phyloP scores from a whole-genome alignment of 495 filamentous ascomycete species.

The Ascobolus immersus region DNA sequence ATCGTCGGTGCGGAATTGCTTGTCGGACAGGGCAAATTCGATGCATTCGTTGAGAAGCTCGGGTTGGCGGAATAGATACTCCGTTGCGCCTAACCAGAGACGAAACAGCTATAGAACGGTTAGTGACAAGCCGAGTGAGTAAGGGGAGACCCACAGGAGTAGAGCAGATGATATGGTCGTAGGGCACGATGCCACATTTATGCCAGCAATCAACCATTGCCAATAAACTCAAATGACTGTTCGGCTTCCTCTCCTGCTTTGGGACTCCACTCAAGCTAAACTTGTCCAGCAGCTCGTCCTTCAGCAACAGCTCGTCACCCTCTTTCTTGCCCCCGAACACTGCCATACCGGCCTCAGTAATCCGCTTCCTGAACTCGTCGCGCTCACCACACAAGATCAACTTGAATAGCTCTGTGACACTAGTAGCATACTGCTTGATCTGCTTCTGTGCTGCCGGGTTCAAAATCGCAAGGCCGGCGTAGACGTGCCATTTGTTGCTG shows the following conservation, averaged over 20 bases:
- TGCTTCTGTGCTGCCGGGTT: conserved; percentile 79
- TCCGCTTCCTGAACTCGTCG: conserved; percentile 52
- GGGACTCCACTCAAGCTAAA: conserved; percentile 52
- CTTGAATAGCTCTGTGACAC: conserved; percentile 84
- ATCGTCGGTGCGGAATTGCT: conserved; percentile 71
- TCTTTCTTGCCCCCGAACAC: conserved; percentile 44
- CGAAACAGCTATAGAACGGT: conserved; percentile 44
- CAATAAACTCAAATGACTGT: conserved; percentile 76
- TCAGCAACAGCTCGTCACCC: conserved; percentile 40
- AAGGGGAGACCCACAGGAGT: conserved; percentile 38
- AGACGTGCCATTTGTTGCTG: conserved; percentile 96
- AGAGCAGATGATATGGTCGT: conserved; percentile 98
- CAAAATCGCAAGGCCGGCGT: conserved; percentile 86
- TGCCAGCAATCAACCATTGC: conserved; percentile 99
- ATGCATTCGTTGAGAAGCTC: conserved; percentile 65
- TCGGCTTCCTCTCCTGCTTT: conserved; percentile 33
- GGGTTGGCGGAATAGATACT: conserved; percentile 76
- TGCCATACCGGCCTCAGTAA: conserved; percentile 49
- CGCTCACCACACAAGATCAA: conserved; percentile 70
- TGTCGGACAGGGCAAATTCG: conserved; percentile 62
- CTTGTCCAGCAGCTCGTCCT: conserved; percentile 61
- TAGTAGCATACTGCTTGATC: conserved; percentile 76
- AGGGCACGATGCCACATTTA: conserved; percentile 72
- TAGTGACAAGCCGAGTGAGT: conserved; percentile 6
- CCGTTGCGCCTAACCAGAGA: conserved; percentile 88